phyloP scores from a whole-genome alignment of 768 basidiomycete genomes.

The Lactifluus pinguis region DNA sequence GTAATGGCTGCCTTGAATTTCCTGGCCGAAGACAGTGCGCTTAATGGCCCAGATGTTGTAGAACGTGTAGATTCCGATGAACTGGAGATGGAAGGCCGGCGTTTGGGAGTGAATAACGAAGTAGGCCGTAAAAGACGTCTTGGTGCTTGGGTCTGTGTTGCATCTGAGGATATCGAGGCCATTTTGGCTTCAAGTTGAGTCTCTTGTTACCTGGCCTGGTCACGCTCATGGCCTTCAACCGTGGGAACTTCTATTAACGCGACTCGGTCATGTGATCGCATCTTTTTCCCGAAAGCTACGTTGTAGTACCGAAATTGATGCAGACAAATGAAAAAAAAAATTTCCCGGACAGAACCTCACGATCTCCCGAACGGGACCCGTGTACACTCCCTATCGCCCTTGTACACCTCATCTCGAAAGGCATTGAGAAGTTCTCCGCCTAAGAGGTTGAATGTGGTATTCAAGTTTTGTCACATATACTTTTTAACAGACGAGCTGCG shows the following conservation, averaged over 20 bases:
- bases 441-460: too few species aligned
- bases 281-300: too few species aligned
- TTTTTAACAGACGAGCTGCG: too few species aligned
- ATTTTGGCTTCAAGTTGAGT: slow-evolving; percentile 2
- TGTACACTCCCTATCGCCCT: slow-evolving; percentile 34
- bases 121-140: slow-evolving; percentile 9
- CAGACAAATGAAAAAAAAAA: too few species aligned
- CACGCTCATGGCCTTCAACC: not conserved
- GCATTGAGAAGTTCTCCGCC: not conserved
- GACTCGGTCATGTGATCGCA: slow-evolving; percentile 11
- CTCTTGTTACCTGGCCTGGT: not conserved
- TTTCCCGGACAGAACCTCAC: not conserved
- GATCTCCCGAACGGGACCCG: slow-evolving; percentile 7
- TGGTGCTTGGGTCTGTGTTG: not conserved
- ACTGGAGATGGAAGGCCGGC: slow-evolving; percentile 5
- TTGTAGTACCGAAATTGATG: too few species aligned
- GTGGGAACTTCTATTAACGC: slow-evolving; percentile 5
- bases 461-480: too few species aligned
- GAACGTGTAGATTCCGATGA: slow-evolving; percentile 9
- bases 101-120: slow-evolving; percentile 12
- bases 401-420: slow-evolving; percentile 37
- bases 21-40: slow-evolving; percentile 15
- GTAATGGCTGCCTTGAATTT: slow-evolving; percentile 18
- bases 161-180: not conserved
- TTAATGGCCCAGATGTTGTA: slow-evolving; percentile 12